Percentiles rank a stretch among this genome's conserved stretches.
Evolutionary conservation across 1,284 basidiomycete species (phyloP).

Genomic region (Pseudozyma flocculosa): DNA sequence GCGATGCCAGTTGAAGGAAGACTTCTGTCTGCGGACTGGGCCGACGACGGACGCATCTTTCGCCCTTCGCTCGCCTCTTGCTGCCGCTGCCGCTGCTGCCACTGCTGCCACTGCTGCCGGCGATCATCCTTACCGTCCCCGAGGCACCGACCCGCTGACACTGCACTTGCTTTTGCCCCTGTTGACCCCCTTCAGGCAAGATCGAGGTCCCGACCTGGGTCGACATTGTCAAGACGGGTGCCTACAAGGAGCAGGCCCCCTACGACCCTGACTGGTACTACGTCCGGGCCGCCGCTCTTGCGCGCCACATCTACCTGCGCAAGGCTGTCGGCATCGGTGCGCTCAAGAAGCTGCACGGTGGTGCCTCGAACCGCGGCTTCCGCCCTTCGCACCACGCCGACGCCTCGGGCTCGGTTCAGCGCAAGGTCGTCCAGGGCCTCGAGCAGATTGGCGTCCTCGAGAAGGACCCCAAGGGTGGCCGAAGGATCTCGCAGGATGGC

Average conservation of each 20-base stretch:
- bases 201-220: slow-evolving; percentile 99
- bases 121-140: no score
- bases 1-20: no score
- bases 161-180: no score
- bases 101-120: no score
- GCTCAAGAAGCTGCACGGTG: slow-evolving; percentile 94
- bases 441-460: slow-evolving; percentile 99
- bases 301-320: slow-evolving; percentile 99
- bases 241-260: slow-evolving; percentile 96
- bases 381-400: slow-evolving; percentile 88
- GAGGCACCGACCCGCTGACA: no score
- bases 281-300: slow-evolving; percentile 94
- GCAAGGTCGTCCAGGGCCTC: slow-evolving; percentile 81
- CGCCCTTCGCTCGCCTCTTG: no score
- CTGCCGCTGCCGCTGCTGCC: no score
- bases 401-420: slow-evolving; percentile 69
- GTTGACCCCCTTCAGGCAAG: no score
- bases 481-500: slow-evolving; percentile 94
- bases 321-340: slow-evolving; percentile 97
- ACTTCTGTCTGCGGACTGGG: no score
- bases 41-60: no score
- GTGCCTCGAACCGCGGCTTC: slow-evolving; percentile 83
- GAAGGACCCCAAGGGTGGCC: slow-evolving; percentile 84
- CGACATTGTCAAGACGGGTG: slow-evolving; percentile 97
- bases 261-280: slow-evolving; percentile 99